These are phyloP conservation scores for Phytophthora citricola DNA, from an alignment of 352 stramenopile genomes.

Conservation along the genomic window DNA sequence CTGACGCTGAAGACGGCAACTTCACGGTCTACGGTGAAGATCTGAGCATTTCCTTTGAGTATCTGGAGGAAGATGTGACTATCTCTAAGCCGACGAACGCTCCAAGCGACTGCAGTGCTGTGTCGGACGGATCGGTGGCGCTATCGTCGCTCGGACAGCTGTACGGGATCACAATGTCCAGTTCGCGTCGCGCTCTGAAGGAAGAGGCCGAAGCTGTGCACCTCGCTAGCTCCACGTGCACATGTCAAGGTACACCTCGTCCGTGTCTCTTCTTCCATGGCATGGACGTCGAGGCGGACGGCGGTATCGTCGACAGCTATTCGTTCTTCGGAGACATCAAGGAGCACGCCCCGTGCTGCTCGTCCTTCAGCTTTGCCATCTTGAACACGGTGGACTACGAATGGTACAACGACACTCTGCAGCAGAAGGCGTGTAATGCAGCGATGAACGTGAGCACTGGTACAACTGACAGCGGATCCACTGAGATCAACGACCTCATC, in stretches of 20 bases:
- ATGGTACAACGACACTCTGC: constrained; percentile 57
- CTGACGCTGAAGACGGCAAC: constrained; percentile 24
- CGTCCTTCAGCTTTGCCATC: constrained; percentile 51
- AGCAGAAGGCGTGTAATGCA: constrained; percentile 47
- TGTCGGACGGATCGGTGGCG: constrained; percentile 31
- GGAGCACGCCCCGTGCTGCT: constrained; percentile 61
- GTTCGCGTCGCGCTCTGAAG: constrained; percentile 29
- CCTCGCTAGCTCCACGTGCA: constrained; percentile 40
- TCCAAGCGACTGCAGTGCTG: constrained; percentile 31
- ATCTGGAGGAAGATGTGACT: constrained; percentile 31
- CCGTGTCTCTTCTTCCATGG: constrained; percentile 68
- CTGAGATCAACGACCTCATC: constrained; percentile 58
- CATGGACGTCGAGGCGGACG: constrained; percentile 44
- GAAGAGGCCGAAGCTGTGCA: constrained; percentile 27
- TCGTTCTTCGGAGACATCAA: constrained; percentile 58
- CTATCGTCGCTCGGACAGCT: constrained; percentile 40
- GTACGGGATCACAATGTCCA: constrained; percentile 25
- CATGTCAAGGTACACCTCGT: constrained; percentile 42
- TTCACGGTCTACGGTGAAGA: constrained; percentile 56
- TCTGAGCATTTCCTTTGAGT: constrained; percentile 41
- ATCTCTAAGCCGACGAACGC: constrained; percentile 36
- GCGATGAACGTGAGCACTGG: constrained; percentile 42
- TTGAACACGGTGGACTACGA: constrained; percentile 61
- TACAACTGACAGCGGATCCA: constrained; percentile 28
- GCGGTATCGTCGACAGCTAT: constrained; percentile 43